These are phyloP conservation scores for Trichomonas tenax DNA, from an alignment of 208 protist species.

Conservation along the genomic window DNA sequence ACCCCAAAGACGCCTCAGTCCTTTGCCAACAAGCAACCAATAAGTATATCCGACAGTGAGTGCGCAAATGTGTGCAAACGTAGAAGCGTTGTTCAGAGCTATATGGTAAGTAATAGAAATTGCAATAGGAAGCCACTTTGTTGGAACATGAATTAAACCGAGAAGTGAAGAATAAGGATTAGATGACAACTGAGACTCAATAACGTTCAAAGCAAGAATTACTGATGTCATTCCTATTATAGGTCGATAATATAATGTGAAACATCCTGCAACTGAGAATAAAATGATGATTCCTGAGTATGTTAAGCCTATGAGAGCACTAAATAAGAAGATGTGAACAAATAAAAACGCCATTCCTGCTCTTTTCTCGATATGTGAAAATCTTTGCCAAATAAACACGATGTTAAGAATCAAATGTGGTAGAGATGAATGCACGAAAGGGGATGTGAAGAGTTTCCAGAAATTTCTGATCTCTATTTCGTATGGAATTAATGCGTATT, in stretches of 20 bases:
- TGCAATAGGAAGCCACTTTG: background rate
- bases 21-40: background rate
- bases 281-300: background rate
- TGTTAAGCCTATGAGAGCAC: background rate
- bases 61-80: background rate
- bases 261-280: background rate
- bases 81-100: background rate
- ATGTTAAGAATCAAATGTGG: background rate
- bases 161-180: background rate
- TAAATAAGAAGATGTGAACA: background rate
- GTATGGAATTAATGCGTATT: background rate
- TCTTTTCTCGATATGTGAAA: background rate
- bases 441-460: background rate
- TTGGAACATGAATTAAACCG: background rate
- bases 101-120: background rate
- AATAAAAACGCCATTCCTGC: background rate
- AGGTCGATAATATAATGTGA: background rate
- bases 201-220: background rate
- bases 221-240: background rate
- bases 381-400: background rate
- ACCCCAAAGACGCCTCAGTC: background rate
- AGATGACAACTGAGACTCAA: background rate
- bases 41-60: background rate
- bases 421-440: background rate
- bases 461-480: background rate